Conservation (phyloP, 192 early-diverging fungal genomes). For the Coemansia sp. region DNA sequence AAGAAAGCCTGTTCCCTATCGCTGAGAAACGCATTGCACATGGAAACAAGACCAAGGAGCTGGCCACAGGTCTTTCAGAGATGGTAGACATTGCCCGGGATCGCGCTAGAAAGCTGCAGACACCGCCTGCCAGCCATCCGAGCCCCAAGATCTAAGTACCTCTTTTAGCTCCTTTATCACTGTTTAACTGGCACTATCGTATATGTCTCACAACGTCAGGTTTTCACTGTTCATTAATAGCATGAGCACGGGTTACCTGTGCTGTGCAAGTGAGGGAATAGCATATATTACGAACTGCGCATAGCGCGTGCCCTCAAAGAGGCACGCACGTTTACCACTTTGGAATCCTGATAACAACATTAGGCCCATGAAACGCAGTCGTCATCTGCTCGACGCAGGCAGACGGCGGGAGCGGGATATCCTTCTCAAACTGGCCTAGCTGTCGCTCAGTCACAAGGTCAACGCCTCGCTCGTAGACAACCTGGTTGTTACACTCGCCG, state of each 20-base stretch:
- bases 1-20: constrained; percentile 74
- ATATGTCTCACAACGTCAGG: neutral
- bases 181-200: neutral
- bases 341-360: constrained; percentile 33
- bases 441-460: constrained; percentile 43
- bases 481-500: constrained; percentile 41
- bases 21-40: constrained; percentile 67
- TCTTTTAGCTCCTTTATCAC: neutral
- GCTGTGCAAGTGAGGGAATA: neutral
- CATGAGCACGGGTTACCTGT: neutral
- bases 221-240: neutral
- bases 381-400: constrained; percentile 39
- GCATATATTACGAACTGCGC: neutral
- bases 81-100: constrained; percentile 84
- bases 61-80: constrained; percentile 67
- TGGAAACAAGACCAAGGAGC: constrained; percentile 64
- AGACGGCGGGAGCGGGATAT: constrained; percentile 39
- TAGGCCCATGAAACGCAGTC: constrained; percentile 14
- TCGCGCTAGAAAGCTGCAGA: constrained; percentile 67
- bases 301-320: neutral
- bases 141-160: constrained; percentile 28
- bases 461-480: constrained; percentile 24
- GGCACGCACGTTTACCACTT: neutral
- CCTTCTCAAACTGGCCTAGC: constrained; percentile 55
- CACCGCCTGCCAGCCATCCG: neutral